Base-by-base conservation (phyloP, 2,329 filamentous ascomycete genomes). In the Chalara sp. region DNA sequence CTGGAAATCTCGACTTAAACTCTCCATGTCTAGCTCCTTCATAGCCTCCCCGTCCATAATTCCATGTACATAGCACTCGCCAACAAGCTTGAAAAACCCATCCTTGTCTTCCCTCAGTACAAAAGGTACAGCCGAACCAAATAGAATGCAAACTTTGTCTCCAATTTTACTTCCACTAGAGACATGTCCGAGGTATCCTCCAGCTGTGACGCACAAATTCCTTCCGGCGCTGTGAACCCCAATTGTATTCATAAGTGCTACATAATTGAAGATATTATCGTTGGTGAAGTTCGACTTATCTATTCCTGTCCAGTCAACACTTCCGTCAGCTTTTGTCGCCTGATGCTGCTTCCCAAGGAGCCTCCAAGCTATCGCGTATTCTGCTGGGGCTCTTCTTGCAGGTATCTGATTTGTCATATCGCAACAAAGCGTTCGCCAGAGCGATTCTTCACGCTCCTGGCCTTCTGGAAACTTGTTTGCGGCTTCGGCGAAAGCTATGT, bases 31-130 rank as follows among this genome's bases (percentile, higher is more conserved):
- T 40, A 3, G 35, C 32, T 47, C 32, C 39, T 45, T 49, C 40
- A 49, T 44, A 46, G 30, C 47, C 44, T 62, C 58, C 13, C 60
- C 60, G 29, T 63, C 59, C 52, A 58, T 57, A 21, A 21, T 21
- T 21, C 21, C 21, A 21, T 21, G 21, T 21, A 21, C 21, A 21
- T 21, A 21, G 21, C 6, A 56, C 48, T 61, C 58, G 5, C 61
- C 59, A 21, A 62, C 29, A 28, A 63, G 56, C 37, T 49, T 50
- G 46, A 50, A 62, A 32, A 43, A 13, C 33, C 52, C 54, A 21
- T 39, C 49, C 45, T 4, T 43, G 33, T 6, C 47, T 35, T 60
- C 33, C 31, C 47, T 49, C 39, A 49, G 47, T 32, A 49, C 40
- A 32, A 44, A 49, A 49, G 47, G 47, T 13, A 44, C 47, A 21